Evolutionary conservation across 441 rosid genomes (phyloP).

Genomic region (Pelargonium fulgidum): DNA sequence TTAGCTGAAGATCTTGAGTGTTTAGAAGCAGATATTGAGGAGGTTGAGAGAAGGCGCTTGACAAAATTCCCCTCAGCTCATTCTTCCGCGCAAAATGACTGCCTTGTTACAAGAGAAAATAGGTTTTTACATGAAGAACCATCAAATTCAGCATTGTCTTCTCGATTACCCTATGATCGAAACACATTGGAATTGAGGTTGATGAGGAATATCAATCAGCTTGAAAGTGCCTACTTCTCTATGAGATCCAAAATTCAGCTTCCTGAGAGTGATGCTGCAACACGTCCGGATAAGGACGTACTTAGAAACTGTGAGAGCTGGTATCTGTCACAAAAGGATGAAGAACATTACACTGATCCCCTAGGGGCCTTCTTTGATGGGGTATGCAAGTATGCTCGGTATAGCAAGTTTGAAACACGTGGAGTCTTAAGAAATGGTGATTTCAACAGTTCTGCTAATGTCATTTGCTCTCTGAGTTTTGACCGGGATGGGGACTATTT

Average conservation of each 20-base stretch:
- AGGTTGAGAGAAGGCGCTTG: constrained; percentile 56
- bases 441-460: constrained; percentile 70
- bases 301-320: constrained; percentile 39
- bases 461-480: constrained; percentile 87
- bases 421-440: constrained; percentile 70
- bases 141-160: constrained; percentile 25
- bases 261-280: constrained; percentile 36
- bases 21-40: constrained; percentile 67
- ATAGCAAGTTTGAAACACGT: constrained; percentile 68
- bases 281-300: constrained; percentile 52
- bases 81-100: constrained; percentile 24
- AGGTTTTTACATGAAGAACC: constrained; percentile 25
- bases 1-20: constrained; percentile 50
- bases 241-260: constrained; percentile 56
- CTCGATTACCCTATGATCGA: constrained; percentile 32
- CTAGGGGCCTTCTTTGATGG: constrained; percentile 82
- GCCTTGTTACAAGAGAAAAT: constrained; percentile 27
- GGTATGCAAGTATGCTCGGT: constrained; percentile 86
- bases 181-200: constrained; percentile 42
- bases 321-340: constrained; percentile 31
- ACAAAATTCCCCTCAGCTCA: constrained; percentile 25
- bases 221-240: constrained; percentile 85
- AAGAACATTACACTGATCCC: constrained; percentile 43
- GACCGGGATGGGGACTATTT: constrained; percentile 79
- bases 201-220: constrained; percentile 53